These are phyloP conservation scores for Rhodocollybia butyracea DNA, from an alignment of 768 basidiomycete species.

Conservation along the genomic window DNA sequence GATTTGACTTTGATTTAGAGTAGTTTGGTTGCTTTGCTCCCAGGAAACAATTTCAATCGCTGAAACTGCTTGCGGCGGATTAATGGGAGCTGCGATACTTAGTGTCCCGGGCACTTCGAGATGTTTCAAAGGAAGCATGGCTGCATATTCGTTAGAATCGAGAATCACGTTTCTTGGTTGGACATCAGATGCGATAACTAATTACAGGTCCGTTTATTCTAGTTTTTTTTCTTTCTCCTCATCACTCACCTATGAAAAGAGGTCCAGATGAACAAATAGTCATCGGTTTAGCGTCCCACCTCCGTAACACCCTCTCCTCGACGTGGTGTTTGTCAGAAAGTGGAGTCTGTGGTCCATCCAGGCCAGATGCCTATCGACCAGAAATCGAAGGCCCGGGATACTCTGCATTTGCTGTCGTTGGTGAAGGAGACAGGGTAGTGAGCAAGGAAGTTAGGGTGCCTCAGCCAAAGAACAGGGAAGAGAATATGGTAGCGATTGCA, in stretches of 20 bases:
- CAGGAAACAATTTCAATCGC: slow-evolving; percentile 3
- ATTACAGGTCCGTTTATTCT: neutral
- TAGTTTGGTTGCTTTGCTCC: neutral
- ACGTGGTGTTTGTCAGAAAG: slow-evolving; percentile 4
- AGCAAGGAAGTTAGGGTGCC: neutral
- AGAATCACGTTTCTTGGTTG: slow-evolving; percentile 2
- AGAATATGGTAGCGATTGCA: slow-evolving; percentile 4
- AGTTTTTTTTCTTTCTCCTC: neutral
- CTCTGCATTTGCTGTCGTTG: neutral
- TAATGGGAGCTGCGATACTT: slow-evolving; percentile 1
- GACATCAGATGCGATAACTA: neutral
- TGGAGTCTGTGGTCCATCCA: slow-evolving; percentile 1
- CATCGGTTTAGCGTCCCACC: neutral
- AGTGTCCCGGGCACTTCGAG: slow-evolving; percentile 1
- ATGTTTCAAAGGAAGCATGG: slow-evolving; percentile 1
- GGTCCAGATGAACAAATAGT: slow-evolving; percentile 1
- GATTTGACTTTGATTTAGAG: neutral
- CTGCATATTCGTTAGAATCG: slow-evolving; percentile 2
- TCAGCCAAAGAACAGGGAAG: neutral
- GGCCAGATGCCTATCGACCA: neutral
- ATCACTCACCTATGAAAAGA: neutral
- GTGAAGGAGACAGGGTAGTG: neutral
- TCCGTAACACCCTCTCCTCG: neutral
- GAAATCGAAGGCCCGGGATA: slow-evolving; percentile 2
- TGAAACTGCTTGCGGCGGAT: slow-evolving; percentile 1